Percentiles rank a stretch among this genome's conserved stretches.
These are phyloP conservation scores for Solanum verrucosum DNA, from an alignment of 257 asterid genomes.

Conservation along the genomic window DNA sequence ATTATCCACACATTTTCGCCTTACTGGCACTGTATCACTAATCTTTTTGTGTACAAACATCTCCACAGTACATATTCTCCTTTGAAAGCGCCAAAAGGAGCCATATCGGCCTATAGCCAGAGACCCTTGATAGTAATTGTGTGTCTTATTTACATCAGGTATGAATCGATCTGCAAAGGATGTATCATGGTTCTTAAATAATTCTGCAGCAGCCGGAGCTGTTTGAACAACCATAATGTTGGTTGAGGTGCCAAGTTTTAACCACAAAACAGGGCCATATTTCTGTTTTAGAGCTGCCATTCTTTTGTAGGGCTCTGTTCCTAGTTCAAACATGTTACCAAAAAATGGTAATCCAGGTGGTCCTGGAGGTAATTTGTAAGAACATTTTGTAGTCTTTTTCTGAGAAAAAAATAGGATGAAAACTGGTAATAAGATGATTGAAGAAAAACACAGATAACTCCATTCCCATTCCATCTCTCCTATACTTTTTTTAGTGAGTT, in stretches of 20 bases:
- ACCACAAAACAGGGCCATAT: slow-evolving; percentile 40
- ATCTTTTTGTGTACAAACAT: slow-evolving; percentile 34
- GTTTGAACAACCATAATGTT: slow-evolving; percentile 33
- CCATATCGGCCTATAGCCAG: slow-evolving; percentile 46
- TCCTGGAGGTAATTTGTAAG: not conserved
- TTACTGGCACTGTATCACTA: slow-evolving; percentile 22
- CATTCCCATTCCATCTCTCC: slow-evolving; percentile 15
- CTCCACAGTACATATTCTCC: slow-evolving; percentile 45
- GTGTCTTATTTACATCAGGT: slow-evolving; percentile 30
- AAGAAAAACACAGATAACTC: slow-evolving; percentile 3
- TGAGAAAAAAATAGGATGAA: not conserved
- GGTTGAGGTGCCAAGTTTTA: slow-evolving; percentile 27
- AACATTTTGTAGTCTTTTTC: not conserved
- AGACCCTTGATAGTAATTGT: slow-evolving; percentile 31
- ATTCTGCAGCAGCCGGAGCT: not conserved
- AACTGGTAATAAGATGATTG: not conserved
- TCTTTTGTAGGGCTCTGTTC: slow-evolving; percentile 24
- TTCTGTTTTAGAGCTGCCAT: slow-evolving; percentile 12
- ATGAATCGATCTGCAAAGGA: slow-evolving; percentile 30
- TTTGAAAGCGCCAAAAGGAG: slow-evolving; percentile 43
- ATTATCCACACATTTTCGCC: slow-evolving; percentile 30
- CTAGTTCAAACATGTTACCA: not conserved
- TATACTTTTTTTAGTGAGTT: not conserved
- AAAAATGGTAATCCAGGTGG: not conserved
- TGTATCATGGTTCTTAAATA: slow-evolving; percentile 43